Base-by-base conservation (phyloP, 2,329 filamentous ascomycete species). In the Colletotrichum sp. region DNA sequence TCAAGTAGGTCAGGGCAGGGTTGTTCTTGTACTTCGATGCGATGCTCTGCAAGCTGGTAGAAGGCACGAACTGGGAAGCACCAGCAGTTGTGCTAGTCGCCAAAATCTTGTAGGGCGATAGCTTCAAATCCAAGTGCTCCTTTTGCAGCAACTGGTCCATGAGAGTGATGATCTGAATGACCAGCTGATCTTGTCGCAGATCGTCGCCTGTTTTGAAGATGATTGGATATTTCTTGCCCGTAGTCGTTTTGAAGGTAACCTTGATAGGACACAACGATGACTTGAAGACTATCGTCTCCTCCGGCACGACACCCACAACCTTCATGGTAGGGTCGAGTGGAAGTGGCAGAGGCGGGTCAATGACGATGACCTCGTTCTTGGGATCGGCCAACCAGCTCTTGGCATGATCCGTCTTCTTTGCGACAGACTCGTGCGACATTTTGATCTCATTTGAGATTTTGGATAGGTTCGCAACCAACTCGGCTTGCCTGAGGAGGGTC, bases 121-220 rank as follows among this genome's bases (percentile, higher is more conserved):
- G 89, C 81, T 97, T 98, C 58, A 99, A 89, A 80, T 99, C 97
- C 12, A 99, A 88, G 75, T 99, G 98, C 81, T 99, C 97, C 80
- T 98, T 98, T 73, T 95, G 94, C 6, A 99, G 89, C 2, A 99
- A 90, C 72, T 96, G 94, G 79, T 99, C 97, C 97, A 99, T 99
- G 18, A 99, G 89, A 0, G 95, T 98, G 82, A 99, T 98, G 80
- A 98, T 76, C 80, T 92, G 97, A 69, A 99, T 97, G 43, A 99
- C 96, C 4, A 99, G 90, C 81, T 99, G 97, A 80, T 99, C 97
- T 83, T 99, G 97, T 16, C 97, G 94, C 66, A 99, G 88, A 81
- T 99, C 97, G 81, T 99, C 97, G 43, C 97, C 97, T 2, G 95
- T 95, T 83, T 99, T 99, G 90, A 99, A 99, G 67, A 98, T 93